Conservation (phyloP, 2,329 filamentous ascomycete species). For the Penicillium sp. region DNA sequence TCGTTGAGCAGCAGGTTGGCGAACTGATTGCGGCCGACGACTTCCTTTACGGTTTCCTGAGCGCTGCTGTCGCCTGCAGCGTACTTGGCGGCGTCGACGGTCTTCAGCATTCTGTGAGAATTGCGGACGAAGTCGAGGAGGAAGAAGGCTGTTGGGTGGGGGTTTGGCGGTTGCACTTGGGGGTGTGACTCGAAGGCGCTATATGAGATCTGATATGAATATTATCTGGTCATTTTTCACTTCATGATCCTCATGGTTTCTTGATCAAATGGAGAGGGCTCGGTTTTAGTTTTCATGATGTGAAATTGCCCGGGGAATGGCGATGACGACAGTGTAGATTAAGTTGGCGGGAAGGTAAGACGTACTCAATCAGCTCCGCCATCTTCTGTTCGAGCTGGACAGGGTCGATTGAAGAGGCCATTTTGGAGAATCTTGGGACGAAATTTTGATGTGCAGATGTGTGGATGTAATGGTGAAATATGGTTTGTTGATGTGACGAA, state of each 20-base stretch:
- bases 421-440: not conserved
- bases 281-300: not conserved
- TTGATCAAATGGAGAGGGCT: not conserved
- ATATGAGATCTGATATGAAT: not conserved
- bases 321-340: not conserved
- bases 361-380: slow-evolving; percentile 28
- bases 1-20: slow-evolving; percentile 28
- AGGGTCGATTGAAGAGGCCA: slow-evolving; percentile 12
- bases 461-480: not conserved
- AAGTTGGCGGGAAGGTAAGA: not conserved
- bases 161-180: slow-evolving; percentile 31
- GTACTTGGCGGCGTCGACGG: slow-evolving; percentile 27
- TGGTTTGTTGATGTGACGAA: slow-evolving; percentile 18
- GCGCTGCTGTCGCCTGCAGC: slow-evolving; percentile 21
- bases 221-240: not conserved
- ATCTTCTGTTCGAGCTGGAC: slow-evolving; percentile 24
- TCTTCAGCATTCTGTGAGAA: slow-evolving; percentile 53
- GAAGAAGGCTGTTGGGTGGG: slow-evolving; percentile 46
- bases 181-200: slow-evolving; percentile 34
- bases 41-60: slow-evolving; percentile 19
- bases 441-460: not conserved
- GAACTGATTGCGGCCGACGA: slow-evolving; percentile 31
- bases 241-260: not conserved
- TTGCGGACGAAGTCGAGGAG: slow-evolving; percentile 69
- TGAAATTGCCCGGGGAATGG: not conserved